Evolutionary conservation across 176 grass and related monocot genomes (phyloP), one percentile per base, ranked within the genome.

Genomic region (Oryza meridionalis): DNA sequence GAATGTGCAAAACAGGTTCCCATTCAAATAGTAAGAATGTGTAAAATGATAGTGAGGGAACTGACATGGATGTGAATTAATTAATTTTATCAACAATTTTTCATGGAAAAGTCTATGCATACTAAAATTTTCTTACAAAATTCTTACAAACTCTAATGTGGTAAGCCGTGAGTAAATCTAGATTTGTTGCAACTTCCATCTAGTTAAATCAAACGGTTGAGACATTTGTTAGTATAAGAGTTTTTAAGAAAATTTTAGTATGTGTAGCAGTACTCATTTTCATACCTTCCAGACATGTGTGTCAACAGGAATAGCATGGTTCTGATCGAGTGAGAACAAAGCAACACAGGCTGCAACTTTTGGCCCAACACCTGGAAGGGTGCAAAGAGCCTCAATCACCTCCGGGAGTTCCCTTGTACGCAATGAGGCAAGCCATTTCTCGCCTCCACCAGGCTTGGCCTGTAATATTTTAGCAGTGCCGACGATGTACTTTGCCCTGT

Each of bases 241-340:
- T 31, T 31, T 31, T 31, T 31, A 31, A 31, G 29, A 31, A 31
- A 31, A 31, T 31, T 31, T 31, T 31, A 31, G 0, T 31, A 31
- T 31, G 29, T 31, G 29, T 31, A 31, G 29, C 29, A 31, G 29
- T 31, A 31, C 29, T 31, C 29, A 31, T 31, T 31, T 31, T 31
- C 24, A 78, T 71, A 98, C 93, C 93, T 94, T 90, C 93, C 93
- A 95, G 72, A 95, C 96, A 89, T 98, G 96, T 66, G 91, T 98
- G 44, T 98, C 96, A 3, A 98, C 89, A 85, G 93, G 96, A 87
- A 98, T 86, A 65, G 91, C 91, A 80, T 98, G 96, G 64, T 98
- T 92, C 82, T 98, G 87, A 78, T 98, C 91, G 35, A 98, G 92
- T 40, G 96, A 98, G 87, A 98, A 98, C 21, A 98, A 86, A 73